These are phyloP conservation scores for Paracoccidioides lutzii DNA, from an alignment of 2,329 filamentous ascomycete species.

Conservation along the genomic window DNA sequence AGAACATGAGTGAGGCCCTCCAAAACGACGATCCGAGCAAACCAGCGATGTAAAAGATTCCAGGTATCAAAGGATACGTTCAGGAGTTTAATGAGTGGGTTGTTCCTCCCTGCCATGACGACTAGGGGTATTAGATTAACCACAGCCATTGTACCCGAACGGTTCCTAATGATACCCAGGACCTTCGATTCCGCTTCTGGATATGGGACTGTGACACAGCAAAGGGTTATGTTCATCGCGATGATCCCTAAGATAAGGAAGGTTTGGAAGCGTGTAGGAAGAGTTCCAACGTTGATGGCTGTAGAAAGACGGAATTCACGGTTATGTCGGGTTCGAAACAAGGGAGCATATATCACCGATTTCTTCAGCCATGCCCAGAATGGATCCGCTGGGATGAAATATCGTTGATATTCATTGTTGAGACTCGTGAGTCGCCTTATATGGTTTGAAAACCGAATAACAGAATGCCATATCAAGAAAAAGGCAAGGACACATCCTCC, in stretches of 20 bases:
- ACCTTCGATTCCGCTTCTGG: slow-evolving; percentile 21
- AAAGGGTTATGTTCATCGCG: slow-evolving; percentile 37
- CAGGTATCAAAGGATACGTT: slow-evolving; percentile 26
- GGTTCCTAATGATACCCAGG: slow-evolving; percentile 31
- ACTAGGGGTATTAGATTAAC: slow-evolving; percentile 28
- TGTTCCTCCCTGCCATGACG: slow-evolving; percentile 27
- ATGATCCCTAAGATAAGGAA: slow-evolving; percentile 30
- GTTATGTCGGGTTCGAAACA: slow-evolving; percentile 33
- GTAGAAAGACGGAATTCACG: slow-evolving; percentile 32
- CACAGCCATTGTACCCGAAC: slow-evolving; percentile 25
- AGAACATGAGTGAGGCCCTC: slow-evolving; percentile 58
- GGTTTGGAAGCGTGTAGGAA: slow-evolving; percentile 36
- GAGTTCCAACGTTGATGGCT: slow-evolving; percentile 33
- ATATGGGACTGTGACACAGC: slow-evolving; percentile 36
- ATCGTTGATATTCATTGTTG: slow-evolving; percentile 65
- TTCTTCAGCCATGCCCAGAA: slow-evolving; percentile 56
- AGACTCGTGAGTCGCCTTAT: slow-evolving; percentile 62
- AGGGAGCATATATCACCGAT: slow-evolving; percentile 43
- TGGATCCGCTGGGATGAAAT: slow-evolving; percentile 50
- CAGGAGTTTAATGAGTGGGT: slow-evolving; percentile 25
- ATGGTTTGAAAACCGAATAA: slow-evolving; percentile 50
- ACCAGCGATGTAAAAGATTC: slow-evolving; percentile 58
- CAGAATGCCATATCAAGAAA: slow-evolving; percentile 55
- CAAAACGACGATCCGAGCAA: slow-evolving; percentile 56
- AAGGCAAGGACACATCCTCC: slow-evolving; percentile 51